Conservation (phyloP, 331 rosid genomes). For the Dryas integrifolia region DNA sequence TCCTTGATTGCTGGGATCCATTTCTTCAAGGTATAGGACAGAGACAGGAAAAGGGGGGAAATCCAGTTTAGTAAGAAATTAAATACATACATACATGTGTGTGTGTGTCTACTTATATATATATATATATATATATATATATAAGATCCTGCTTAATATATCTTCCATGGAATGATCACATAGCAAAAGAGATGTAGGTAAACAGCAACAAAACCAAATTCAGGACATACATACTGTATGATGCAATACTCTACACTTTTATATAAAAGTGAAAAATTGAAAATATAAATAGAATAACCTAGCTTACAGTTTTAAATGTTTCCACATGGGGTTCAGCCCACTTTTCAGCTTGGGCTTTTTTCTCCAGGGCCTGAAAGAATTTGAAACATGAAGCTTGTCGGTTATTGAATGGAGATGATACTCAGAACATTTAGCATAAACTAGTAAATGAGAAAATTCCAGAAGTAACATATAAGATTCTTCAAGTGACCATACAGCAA, state of each 20-base stretch:
- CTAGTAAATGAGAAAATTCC: conserved; percentile 2
- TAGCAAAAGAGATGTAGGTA: background rate
- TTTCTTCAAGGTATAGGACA: conserved; percentile 47
- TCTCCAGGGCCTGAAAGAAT: conserved; percentile 57
- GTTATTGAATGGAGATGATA: background rate
- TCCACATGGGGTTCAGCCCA: conserved; percentile 84
- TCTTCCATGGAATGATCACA: background rate
- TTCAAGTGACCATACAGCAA: conserved; percentile 16
- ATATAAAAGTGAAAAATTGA: conserved; percentile 19
- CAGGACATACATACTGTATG: background rate
- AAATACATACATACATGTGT: background rate
- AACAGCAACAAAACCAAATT: background rate
- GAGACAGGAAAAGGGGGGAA: conserved; percentile 20
- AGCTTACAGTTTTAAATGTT: conserved; percentile 68
- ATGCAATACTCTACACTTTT: background rate
- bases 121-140: too few relatives aligned
- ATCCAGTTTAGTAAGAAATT: conserved; percentile 15
- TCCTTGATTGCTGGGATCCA: conserved; percentile 65
- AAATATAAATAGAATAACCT: conserved; percentile 18
- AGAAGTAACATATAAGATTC: background rate
- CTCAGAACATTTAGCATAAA: background rate
- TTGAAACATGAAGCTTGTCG: conserved; percentile 21
- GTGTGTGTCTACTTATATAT: background rate
- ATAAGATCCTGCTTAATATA: background rate
- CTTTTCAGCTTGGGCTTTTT: conserved; percentile 69